These are phyloP conservation scores for Echium plantagineum DNA, from an alignment of 257 asterid species.

Conservation along the genomic window DNA sequence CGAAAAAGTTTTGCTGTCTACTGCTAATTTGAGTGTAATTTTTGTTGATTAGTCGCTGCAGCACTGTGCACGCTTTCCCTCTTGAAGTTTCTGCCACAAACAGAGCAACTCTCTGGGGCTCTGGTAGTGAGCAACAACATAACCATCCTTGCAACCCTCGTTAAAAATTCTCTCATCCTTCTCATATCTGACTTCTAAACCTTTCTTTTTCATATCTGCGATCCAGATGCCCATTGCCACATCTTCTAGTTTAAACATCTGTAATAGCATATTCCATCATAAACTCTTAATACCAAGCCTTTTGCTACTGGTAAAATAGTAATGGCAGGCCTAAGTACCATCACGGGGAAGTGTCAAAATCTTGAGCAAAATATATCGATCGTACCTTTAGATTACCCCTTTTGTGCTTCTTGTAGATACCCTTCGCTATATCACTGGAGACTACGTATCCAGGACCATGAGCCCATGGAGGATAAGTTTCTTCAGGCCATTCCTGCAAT, in stretches of 20 bases:
- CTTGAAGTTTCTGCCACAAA: constrained; percentile 91
- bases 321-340: background rate
- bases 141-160: constrained; percentile 80
- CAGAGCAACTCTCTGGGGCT: constrained; percentile 87
- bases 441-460: constrained; percentile 92
- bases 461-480: constrained; percentile 87
- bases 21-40: background rate
- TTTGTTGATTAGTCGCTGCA: constrained; percentile 46
- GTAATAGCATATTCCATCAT: background rate
- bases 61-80: constrained; percentile 46
- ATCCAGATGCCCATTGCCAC: constrained; percentile 99
- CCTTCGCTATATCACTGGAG: constrained; percentile 69
- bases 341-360: background rate
- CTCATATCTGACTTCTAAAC: constrained; percentile 57
- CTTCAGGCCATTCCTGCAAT: constrained; percentile 80
- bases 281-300: constrained; percentile 1
- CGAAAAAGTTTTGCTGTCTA: background rate
- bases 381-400: constrained; percentile 61
- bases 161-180: constrained; percentile 61
- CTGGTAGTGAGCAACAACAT: constrained; percentile 85
- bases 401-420: constrained; percentile 47
- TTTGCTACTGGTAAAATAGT: background rate
- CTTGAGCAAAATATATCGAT: background rate
- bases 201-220: constrained; percentile 58
- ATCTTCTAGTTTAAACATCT: constrained; percentile 97